Percentiles rank a stretch among this genome's conserved stretches.
These are phyloP conservation scores for Hygrocybe punicea DNA, from an alignment of 768 basidiomycete genomes.

Conservation along the genomic window DNA sequence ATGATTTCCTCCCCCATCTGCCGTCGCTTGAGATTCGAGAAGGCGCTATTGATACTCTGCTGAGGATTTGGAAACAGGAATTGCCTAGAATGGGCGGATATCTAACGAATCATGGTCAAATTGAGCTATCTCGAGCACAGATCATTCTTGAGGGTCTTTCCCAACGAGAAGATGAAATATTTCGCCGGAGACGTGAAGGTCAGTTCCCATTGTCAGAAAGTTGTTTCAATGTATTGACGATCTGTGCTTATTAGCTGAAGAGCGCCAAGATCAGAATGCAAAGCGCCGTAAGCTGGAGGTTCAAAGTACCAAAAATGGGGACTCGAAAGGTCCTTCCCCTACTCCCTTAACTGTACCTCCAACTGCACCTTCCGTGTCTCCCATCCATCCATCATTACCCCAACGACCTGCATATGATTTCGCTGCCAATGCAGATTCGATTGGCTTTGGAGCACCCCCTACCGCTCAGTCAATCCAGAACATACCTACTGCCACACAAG, in stretches of 20 bases:
- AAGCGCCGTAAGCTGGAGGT: constrained; percentile 78
- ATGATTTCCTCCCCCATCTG: constrained; percentile 97
- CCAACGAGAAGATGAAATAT: constrained; percentile 93
- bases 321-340: constrained; percentile 46
- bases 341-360: constrained; percentile 48
- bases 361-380: constrained; percentile 35
- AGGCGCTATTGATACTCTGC: constrained; percentile 95
- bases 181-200: constrained; percentile 89
- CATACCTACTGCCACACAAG: constrained; percentile 60
- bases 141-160: constrained; percentile 95
- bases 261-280: constrained; percentile 86
- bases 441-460: constrained; percentile 65
- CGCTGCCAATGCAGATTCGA: constrained; percentile 72
- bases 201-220: constrained; percentile 34
- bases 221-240: constrained; percentile 27
- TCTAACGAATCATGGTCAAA: constrained; percentile 85
- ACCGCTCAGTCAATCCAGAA: constrained; percentile 57
- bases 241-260: constrained; percentile 65
- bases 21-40: constrained; percentile 98
- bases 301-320: constrained; percentile 40
- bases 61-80: constrained; percentile 94
- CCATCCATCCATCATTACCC: constrained; percentile 59
- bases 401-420: constrained; percentile 65
- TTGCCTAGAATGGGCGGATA: constrained; percentile 97
- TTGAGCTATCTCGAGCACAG: constrained; percentile 82